Conservation (phyloP, 805 yeast genomes). For the Monosporozyma servazzii region DNA sequence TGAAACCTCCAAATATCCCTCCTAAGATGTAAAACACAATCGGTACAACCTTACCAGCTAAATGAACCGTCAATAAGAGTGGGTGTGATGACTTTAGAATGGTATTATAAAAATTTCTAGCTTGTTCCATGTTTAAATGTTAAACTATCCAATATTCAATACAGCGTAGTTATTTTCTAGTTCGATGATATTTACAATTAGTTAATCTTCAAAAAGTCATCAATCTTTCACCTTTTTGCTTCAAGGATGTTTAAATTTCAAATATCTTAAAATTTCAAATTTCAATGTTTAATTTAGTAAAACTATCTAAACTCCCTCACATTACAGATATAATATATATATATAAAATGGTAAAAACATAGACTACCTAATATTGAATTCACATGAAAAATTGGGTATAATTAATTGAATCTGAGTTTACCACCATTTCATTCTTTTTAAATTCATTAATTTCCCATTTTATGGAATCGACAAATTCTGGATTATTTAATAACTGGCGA, state of each 20-base stretch:
- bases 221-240: background rate
- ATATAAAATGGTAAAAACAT: background rate
- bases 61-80: constrained; percentile 22
- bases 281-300: background rate
- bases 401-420: constrained; percentile 49
- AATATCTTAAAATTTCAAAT: background rate
- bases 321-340: background rate
- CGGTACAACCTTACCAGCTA: constrained; percentile 26
- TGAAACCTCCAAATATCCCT: constrained; percentile 26
- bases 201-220: no score
- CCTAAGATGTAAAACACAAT: constrained; percentile 27
- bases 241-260: background rate
- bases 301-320: background rate
- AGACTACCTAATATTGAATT: background rate
- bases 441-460: constrained; percentile 56
- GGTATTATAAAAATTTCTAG: constrained; percentile 26
- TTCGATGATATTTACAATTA: no score
- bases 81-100: constrained; percentile 31
- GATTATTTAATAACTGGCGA: constrained; percentile 6
- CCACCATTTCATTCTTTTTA: constrained; percentile 58
- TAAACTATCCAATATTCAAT: background rate
- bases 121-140: constrained; percentile 20
- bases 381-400: constrained; percentile 53
- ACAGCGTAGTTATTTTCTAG: no score
- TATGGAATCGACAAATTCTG: constrained; percentile 29